phyloP scores from a whole-genome alignment of 2,329 filamentous ascomycete species.

The Aureobasidium sp. region DNA sequence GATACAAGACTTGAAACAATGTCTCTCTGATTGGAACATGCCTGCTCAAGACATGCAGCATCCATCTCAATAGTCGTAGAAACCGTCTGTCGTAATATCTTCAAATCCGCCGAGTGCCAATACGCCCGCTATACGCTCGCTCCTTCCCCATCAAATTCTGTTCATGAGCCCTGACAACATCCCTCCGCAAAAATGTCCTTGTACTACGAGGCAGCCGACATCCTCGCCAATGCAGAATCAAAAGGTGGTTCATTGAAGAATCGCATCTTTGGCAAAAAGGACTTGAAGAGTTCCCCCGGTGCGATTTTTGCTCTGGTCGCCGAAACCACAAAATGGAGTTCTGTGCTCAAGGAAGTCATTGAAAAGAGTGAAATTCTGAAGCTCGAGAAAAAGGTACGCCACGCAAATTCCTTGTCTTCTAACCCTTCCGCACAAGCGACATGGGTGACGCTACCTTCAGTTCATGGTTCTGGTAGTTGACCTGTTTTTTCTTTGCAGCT shows the following conservation, averaged over 20 bases:
- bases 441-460: too few relatives aligned
- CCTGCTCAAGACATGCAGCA: too few relatives aligned
- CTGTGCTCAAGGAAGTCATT: conserved; percentile 80
- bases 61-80: not conserved
- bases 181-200: conserved; percentile 63
- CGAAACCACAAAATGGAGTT: conserved; percentile 87
- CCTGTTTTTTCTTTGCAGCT: conserved; percentile 52
- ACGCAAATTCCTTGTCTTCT: not conserved
- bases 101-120: conserved; percentile 3
- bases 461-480: too few relatives aligned
- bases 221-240: conserved; percentile 59
- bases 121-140: conserved; percentile 2
- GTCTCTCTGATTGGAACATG: too few relatives aligned
- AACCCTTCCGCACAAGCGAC: too few relatives aligned
- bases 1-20: too few relatives aligned
- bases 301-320: conserved; percentile 82
- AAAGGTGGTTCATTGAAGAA: conserved; percentile 80
- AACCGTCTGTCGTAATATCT: not conserved
- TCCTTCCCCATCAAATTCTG: conserved; percentile 5
- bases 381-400: conserved; percentile 78
- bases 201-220: conserved; percentile 80
- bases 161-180: not conserved
- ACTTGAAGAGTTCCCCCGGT: conserved; percentile 67
- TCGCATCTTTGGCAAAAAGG: conserved; percentile 67
- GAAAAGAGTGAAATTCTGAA: conserved; percentile 68